Base-by-base conservation (phyloP, 2,329 filamentous ascomycete genomes). In the Sporothrix brunneoviolacea region DNA sequence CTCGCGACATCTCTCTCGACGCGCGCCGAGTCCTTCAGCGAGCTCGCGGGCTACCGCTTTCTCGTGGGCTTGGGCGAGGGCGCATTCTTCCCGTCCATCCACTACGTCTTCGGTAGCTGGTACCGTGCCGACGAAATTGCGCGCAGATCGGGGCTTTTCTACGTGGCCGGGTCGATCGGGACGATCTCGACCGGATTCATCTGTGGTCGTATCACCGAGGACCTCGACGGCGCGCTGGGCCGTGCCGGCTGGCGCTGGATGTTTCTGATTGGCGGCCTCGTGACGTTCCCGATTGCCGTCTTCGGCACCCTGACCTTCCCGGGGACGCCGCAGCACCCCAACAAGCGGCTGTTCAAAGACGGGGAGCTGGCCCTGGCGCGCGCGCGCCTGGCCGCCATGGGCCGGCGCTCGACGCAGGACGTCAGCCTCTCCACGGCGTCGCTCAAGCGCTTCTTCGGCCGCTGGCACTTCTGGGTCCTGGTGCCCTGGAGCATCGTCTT, bases 201-300 rank as follows among this genome's bases (percentile, higher is more conserved):
- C 2, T 39, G 39, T 15, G 52, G 43, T 1, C 64, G 67, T 0
- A 68, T 68, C 46, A 54, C 69, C 7, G 65, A 68, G 55, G 65
- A 61, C 16, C 57, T 70, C 35, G 59, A 67, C 18, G 66, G 66
- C 3, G 38, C 21, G 1, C 50, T 61, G 6, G 66, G 66, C 0
- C 56, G 64, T 13, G 58, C 63, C 0, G 68, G 65, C 0, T 71
- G 62, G 61, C 62, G 65, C 19, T 72, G 67, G 67, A 59, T 70
- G 1, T 71, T 71, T 51, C 60, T 71, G 27, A 65, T 70, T 55
- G 68, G 69, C 52, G 66, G 66, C 3, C 43, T 61, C 19, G 55
- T 62, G 18, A 55, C 55, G 6, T 37, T 61, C 3, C 59, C 59
- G 2, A 53, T 61, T 18, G 54, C 59, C 4, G 21, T 60, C 5